Evolutionary conservation across 306 rosid genomes (phyloP), one percentile per base, ranked within the genome.

Genomic region (Cicer yamashitae): DNA sequence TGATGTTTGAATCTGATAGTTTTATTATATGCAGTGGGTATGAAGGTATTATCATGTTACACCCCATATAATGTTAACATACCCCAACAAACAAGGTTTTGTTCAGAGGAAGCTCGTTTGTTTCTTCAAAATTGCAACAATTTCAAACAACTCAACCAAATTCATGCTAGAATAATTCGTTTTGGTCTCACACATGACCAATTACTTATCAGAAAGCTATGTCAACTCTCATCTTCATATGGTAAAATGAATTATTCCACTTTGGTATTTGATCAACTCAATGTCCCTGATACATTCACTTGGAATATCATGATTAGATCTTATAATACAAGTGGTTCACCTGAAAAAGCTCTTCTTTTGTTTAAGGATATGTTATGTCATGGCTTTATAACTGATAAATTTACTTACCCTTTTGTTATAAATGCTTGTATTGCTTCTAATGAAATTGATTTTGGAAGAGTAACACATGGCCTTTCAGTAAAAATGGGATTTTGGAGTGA

Each of bases 291-390:
- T 70, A 82, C 84, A 7, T 87, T 91, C 76, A 85, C 96, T 57
- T 91, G 96, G 90, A 91, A 91, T 81, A 77, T 91, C 34, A 84
- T 91, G 83, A 88, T 88, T 22, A 85, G 87, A 70, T 77, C 88
- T 37, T 85, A 59, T 48, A 82, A 82, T 22, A 57, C 71, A 22
- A 20, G 70, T 65, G 91, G 86, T 65, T 82, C 60, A 60, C 82
- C 84, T 9, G 54, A 83, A 48, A 73, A 77, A 45, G 88, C 91
- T 2, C 81, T 88, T 58, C 65, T 83, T 50, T 69, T 88, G 79
- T 88, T 83, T 58, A 76, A 71, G 45, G 79, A 70, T 20, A 88
- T 88, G 96, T 2, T 84, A 0, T 75, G 78, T 44, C 66, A 81
- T 4, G 93, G 91, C 10, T 69, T 70, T 73, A 57, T 50, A 66